Percentiles rank a stretch among this genome's conserved stretches.
These are phyloP conservation scores for Cystofilobasidium ferigula DNA, from an alignment of 768 basidiomycete species.

Conservation along the genomic window DNA sequence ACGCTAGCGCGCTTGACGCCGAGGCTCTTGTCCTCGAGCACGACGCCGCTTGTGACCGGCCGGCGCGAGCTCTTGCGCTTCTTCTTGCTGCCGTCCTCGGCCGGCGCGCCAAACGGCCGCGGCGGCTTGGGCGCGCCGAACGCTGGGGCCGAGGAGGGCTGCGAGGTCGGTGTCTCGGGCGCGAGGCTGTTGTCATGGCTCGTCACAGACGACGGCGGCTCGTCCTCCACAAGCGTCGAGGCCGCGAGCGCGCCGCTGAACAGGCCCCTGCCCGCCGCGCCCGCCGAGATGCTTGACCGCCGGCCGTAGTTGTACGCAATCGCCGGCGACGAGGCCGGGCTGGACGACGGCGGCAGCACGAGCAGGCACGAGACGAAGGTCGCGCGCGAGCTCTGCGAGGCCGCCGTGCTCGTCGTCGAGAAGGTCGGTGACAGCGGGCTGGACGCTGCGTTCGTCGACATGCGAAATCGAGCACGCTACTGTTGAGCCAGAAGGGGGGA, in stretches of 20 bases:
- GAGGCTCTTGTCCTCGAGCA: slow-evolving; percentile 4
- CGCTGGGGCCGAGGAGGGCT: background rate
- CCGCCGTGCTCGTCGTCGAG: background rate
- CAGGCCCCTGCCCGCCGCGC: background rate
- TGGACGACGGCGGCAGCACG: background rate
- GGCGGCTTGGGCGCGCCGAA: background rate
- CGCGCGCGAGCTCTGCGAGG: background rate
- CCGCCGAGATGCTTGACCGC: slow-evolving; percentile 4
- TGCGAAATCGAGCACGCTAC: background rate
- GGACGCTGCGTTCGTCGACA: background rate
- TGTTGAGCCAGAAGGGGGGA: background rate
- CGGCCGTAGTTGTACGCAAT: background rate
- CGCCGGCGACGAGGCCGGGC: background rate
- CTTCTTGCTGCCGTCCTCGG: background rate
- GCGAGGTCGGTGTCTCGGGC: background rate
- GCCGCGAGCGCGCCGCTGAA: background rate
- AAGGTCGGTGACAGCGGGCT: background rate
- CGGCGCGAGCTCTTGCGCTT: slow-evolving; percentile 1
- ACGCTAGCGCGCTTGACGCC: slow-evolving; percentile 1
- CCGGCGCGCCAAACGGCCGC: background rate
- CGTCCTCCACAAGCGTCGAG: background rate
- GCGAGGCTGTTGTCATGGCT: background rate
- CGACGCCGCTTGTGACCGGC: slow-evolving; percentile 4
- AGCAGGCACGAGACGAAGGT: background rate
- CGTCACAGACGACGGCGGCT: background rate